Conservation (phyloP, 805 yeast species). For the Metschnikowia hibisci region DNA sequence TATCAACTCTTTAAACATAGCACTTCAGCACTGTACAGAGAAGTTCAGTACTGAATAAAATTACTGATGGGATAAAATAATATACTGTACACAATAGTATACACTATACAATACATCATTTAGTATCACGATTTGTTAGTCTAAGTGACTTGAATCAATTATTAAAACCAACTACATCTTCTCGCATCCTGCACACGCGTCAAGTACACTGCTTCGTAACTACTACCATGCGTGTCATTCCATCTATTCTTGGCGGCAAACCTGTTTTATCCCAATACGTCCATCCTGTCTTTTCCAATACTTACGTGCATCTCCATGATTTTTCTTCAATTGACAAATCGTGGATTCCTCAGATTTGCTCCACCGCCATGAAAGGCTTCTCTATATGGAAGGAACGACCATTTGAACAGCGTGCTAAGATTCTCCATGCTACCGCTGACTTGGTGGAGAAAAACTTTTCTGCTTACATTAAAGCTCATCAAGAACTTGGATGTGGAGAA, state of each 20-base stretch:
- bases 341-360: constrained; percentile 15
- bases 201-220: too few relatives aligned
- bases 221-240: constrained; percentile 4
- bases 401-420: constrained; percentile 15
- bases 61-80: too few relatives aligned
- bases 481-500: constrained; percentile 9
- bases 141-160: too few relatives aligned
- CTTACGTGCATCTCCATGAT: constrained; percentile 7
- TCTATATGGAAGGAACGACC: constrained; percentile 22
- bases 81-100: too few relatives aligned
- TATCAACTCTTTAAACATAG: too few relatives aligned
- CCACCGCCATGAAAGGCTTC: constrained; percentile 24
- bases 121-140: too few relatives aligned
- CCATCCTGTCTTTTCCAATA: constrained; percentile 14
- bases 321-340: constrained; percentile 11
- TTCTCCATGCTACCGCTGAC: constrained; percentile 20
- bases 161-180: too few relatives aligned
- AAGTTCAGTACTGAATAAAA: too few relatives aligned
- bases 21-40: too few relatives aligned
- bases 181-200: too few relatives aligned
- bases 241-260: constrained; percentile 13
- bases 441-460: constrained; percentile 13
- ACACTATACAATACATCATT: too few relatives aligned
- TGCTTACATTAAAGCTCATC: constrained; percentile 11
- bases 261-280: background rate